A percentile compares a stretch with the other conserved stretches of the same genome.
Conservation (phyloP, 768 basidiomycete genomes). For the Gymnopilus dilepis region DNA sequence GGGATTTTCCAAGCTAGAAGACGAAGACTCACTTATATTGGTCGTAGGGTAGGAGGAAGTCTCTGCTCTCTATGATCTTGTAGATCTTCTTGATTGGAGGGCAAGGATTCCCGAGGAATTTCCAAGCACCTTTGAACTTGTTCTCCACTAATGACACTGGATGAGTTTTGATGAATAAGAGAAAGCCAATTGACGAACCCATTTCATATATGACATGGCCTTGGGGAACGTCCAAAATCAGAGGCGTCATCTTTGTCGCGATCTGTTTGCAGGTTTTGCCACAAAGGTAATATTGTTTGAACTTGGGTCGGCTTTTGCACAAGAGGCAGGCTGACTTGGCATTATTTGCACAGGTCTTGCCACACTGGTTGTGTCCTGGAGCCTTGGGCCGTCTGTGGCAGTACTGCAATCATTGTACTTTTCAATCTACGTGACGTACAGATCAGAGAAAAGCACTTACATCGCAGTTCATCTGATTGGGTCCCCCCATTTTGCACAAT, state of each 20-base stretch:
- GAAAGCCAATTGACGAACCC: conserved; percentile 15
- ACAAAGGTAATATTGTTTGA: conserved; percentile 31
- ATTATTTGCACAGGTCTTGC: conserved; percentile 25
- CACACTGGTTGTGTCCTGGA: conserved; percentile 30
- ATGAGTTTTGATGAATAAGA: neutral
- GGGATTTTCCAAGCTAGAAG: too few species aligned
- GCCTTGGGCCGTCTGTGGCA: conserved; percentile 33
- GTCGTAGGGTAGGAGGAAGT: conserved; percentile 30
- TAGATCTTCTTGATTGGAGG: conserved; percentile 33
- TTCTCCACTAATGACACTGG: conserved; percentile 25
- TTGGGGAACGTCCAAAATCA: conserved; percentile 30
- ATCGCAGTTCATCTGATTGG: conserved; percentile 30
- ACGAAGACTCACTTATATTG: conserved; percentile 30
- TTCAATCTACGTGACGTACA: neutral
- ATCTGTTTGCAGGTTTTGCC: conserved; percentile 32
- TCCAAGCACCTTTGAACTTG: conserved; percentile 34
- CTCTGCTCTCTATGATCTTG: conserved; percentile 35
- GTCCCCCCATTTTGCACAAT: conserved; percentile 25
- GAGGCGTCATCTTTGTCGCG: conserved; percentile 27
- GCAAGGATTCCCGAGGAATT: conserved; percentile 14
- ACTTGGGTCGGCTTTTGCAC: conserved; percentile 33
- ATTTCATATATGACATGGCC: conserved; percentile 30
- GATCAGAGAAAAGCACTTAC: conserved; percentile 17
- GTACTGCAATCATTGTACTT: conserved; percentile 24
- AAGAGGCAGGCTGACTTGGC: conserved; percentile 34